A percentile compares a stretch with the other conserved stretches of the same genome.
phyloP scores from a whole-genome alignment of 1,284 basidiomycete genomes.

The Thecaphora frezii region DNA sequence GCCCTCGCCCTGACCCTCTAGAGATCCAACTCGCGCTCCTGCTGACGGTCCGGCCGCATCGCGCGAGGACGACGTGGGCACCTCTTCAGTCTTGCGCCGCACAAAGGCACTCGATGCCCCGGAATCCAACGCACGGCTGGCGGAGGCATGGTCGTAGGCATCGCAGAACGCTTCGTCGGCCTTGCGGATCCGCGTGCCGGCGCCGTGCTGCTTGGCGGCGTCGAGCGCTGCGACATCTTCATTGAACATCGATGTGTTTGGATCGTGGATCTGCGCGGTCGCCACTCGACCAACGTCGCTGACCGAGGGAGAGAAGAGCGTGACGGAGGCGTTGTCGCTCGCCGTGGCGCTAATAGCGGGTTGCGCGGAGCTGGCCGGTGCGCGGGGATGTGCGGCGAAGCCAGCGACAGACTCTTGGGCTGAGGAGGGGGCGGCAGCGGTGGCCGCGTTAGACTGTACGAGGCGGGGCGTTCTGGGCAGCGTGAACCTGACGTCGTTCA shows the following conservation, averaged over 20 bases:
- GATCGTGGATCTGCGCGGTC: constrained; percentile 7
- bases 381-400: too few species aligned
- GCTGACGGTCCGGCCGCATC: too few species aligned
- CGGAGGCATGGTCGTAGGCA: too few species aligned
- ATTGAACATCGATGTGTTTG: background rate
- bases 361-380: constrained; percentile 4
- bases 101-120: too few species aligned
- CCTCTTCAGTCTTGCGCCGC: too few species aligned
- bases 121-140: too few species aligned
- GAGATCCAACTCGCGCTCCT: too few species aligned
- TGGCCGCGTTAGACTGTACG: too few species aligned
- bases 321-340: constrained; percentile 8
- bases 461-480: constrained; percentile 53
- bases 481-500: constrained; percentile 71
- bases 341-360: constrained; percentile 14
- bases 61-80: too few species aligned
- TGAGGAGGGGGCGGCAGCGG: constrained; percentile 7
- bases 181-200: constrained; percentile 9
- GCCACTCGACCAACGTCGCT: constrained; percentile 10
- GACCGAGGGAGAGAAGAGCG: constrained; percentile 12
- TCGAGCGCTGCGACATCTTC: constrained; percentile 3
- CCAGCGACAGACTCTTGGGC: constrained; percentile 2
- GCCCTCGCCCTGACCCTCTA: too few species aligned
- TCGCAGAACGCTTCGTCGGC: constrained; percentile 10
- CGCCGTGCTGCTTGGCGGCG: constrained; percentile 1